Percentiles rank a stretch among this genome's conserved stretches.
phyloP scores from a whole-genome alignment of 2,329 filamentous ascomycete species.

The Neofusicoccum sp. region DNA sequence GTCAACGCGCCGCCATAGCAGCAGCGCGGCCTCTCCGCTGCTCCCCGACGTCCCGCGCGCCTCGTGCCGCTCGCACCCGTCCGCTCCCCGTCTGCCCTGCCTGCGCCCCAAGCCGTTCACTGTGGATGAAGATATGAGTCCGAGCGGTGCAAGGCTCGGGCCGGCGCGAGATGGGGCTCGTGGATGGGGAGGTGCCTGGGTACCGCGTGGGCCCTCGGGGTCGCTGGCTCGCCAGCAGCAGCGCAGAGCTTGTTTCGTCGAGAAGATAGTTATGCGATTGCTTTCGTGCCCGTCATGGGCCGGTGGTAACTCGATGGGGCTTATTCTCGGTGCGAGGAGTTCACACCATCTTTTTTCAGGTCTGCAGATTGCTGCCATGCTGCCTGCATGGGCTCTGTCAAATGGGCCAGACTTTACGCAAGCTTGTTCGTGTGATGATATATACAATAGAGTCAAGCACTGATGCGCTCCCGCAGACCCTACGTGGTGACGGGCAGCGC shows the following conservation, averaged over 20 bases:
- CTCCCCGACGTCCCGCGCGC: constrained; percentile 49
- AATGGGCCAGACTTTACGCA: constrained; percentile 62
- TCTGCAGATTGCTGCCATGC: constrained; percentile 39
- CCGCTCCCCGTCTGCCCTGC: background rate
- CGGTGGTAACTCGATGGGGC: constrained; percentile 98
- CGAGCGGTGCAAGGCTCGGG: constrained; percentile 22
- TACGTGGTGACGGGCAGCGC: constrained; percentile 42
- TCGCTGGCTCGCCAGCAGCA: constrained; percentile 27
- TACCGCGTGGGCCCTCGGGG: constrained; percentile 21
- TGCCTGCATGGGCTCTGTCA: constrained; percentile 57
- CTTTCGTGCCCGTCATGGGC: constrained; percentile 44
- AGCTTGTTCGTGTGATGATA: constrained; percentile 77
- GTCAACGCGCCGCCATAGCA: constrained; percentile 99
- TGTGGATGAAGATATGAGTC: constrained; percentile 23
- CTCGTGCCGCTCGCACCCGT: constrained; percentile 52
- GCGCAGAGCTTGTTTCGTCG: constrained; percentile 72
- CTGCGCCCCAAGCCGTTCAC: constrained; percentile 4
- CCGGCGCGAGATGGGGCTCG: background rate
- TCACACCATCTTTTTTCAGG: constrained; percentile 47
- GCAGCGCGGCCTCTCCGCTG: constrained; percentile 73
- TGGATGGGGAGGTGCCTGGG: constrained; percentile 33
- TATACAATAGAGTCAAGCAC: constrained; percentile 99
- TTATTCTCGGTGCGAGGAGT: constrained; percentile 99
- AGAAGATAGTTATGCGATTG: constrained; percentile 99
- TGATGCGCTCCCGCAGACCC: constrained; percentile 59